Percentiles rank a stretch among this genome's conserved stretches.
These are phyloP conservation scores for Lolium perenne DNA, from an alignment of 176 grass and related monocot genomes.

Conservation along the genomic window DNA sequence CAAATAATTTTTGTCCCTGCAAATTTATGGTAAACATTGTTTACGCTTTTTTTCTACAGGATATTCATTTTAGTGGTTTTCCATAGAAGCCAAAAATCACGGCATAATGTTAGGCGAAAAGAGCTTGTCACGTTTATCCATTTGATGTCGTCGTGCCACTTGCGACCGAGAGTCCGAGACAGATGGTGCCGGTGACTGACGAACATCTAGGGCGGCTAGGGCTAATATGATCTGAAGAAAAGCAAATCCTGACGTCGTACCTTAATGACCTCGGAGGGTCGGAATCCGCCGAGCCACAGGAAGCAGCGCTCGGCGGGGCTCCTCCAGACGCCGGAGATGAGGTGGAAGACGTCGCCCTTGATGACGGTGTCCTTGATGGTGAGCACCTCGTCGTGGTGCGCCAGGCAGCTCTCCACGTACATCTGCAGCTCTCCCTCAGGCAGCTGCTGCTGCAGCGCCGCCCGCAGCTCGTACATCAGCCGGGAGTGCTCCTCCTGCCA, in stretches of 20 bases:
- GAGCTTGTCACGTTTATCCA: background rate
- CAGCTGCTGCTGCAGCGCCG: constrained; percentile 81
- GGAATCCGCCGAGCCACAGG: constrained; percentile 98
- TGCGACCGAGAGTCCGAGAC: background rate
- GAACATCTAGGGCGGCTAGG: constrained; percentile 16
- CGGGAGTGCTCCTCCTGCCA: constrained; percentile 92
- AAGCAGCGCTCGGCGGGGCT: constrained; percentile 97
- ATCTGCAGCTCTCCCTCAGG: constrained; percentile 83
- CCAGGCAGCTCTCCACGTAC: constrained; percentile 82
- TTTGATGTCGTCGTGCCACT: background rate
- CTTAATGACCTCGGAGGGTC: constrained; percentile 96
- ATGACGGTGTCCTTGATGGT: constrained; percentile 65
- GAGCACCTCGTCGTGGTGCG: constrained; percentile 87
- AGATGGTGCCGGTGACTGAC: background rate
- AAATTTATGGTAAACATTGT: background rate
- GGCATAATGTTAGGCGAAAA: background rate
- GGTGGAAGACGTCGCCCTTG: constrained; percentile 95
- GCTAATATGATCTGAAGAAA: constrained; percentile 22
- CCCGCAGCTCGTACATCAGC: constrained; percentile 81
- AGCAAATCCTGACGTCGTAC: constrained; percentile 9
- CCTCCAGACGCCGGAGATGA: constrained; percentile 93
- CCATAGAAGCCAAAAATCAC: background rate
- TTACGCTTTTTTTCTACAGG: background rate
- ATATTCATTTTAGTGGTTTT: background rate
- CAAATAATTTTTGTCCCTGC: too few species aligned